Evolutionary conservation across 805 yeast species (phyloP).

Genomic region (Tetrapisispora fleetii): DNA sequence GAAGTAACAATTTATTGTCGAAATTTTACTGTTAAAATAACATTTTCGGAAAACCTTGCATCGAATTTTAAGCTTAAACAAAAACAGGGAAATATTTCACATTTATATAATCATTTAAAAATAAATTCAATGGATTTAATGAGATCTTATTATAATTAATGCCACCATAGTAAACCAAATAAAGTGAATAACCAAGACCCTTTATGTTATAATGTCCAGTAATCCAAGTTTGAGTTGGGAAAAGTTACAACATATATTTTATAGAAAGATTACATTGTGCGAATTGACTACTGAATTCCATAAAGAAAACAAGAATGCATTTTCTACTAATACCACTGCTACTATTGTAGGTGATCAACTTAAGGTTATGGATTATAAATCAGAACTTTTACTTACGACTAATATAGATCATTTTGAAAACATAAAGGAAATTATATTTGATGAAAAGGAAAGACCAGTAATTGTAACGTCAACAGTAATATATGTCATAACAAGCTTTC

Average conservation of each 20-base stretch:
- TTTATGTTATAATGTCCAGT: conserved; percentile 1
- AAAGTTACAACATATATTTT: conserved; percentile 59
- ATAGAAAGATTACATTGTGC: conserved; percentile 38
- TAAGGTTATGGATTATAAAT: conserved; percentile 34
- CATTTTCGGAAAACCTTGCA: background rate
- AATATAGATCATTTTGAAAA: conserved; percentile 8
- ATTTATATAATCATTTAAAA: too few species aligned
- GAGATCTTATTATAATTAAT: too few species aligned
- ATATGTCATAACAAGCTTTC: conserved; percentile 11
- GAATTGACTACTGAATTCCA: conserved; percentile 15
- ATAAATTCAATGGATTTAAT: too few species aligned
- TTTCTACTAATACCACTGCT: conserved; percentile 35
- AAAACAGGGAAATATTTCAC: background rate
- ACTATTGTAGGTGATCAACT: conserved; percentile 27
- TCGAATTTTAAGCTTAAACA: too few species aligned
- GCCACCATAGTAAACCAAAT: background rate
- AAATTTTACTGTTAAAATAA: too few species aligned
- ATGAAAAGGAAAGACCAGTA: conserved; percentile 14
- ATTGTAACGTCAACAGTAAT: conserved; percentile 12
- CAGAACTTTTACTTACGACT: conserved; percentile 8
- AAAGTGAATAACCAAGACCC: too few species aligned
- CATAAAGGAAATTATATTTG: conserved; percentile 15
- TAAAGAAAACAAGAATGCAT: conserved; percentile 21
- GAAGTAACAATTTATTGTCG: too few species aligned
- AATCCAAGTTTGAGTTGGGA: conserved; percentile 62